Base-by-base conservation (phyloP, 2,329 filamentous ascomycete genomes). In the Endocalyx cinctus region DNA sequence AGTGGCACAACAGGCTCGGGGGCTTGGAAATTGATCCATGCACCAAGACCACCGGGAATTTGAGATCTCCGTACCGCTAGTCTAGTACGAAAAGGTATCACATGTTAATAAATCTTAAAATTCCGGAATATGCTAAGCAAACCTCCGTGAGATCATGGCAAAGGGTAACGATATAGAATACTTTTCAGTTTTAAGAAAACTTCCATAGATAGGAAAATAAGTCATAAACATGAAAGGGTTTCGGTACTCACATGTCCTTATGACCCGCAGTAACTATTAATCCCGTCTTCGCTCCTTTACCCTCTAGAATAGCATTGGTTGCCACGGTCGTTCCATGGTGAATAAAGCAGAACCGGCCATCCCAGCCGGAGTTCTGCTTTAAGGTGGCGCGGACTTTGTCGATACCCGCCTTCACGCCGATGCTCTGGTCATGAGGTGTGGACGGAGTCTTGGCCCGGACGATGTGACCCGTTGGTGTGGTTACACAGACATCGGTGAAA, bases 311-410 rank as follows among this genome's bases (percentile, higher is more conserved):
- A 5, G 67, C 67, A 42, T 70, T 71, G 2, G 67, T 72, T 3
- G 61, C 67, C 8, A 64, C 64, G 2, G 67, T 70, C 1, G 66
- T 70, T 7, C 67, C 67, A 45, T 71, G 67, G 32, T 71, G 67
- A 31, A 71, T 66, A 42, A 64, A 67, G 16, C 63, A 57, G 39
- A 70, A 69, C 28, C 57, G 58, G 13, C 63, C 66, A 2, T 59
- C 50, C 63, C 62, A 69, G 38, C 43, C 39, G 39, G 60, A 62
- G 14, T 55, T 51, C 3, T 58, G 50, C 31, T 62, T 52, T 4
- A 70, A 45, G 7, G 59, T 49, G 16, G 53, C 47, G 15, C 62
- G 59, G 3, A 59, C 64, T 40, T 69, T 65, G 2, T 45, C 34
- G 29, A 70, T 67, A n/a, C 65, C 67, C 19, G 68, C 50, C 25